Evolutionary conservation across 1,284 basidiomycete genomes (phyloP), one percentile per base, ranked within the genome.

Genomic region (Ustilago crameri): DNA sequence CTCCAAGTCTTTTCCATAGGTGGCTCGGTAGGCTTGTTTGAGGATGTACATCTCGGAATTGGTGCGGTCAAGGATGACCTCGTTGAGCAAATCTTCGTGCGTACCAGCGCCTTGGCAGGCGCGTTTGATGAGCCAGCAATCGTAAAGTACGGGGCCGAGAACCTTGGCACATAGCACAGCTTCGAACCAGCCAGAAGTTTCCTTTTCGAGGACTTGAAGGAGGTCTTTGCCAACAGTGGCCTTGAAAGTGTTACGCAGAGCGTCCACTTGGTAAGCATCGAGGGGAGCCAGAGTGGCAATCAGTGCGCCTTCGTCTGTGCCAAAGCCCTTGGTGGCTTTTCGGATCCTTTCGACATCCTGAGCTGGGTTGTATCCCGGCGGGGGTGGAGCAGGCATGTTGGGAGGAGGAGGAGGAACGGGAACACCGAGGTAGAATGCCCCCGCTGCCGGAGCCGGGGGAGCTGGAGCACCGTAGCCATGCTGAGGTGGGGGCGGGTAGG

Each of bases 241-340:
- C 50, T 78, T 78, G 78, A 78, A 83, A 0, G 75, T 69, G 51
- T 75, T 54, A 17, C 54, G 50, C 18, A 82, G 62, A 9, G 78
- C 74, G 44, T 78, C 76, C 23, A 81, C 56, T 42, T 78, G 76
- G 38, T 75, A 76, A 12, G 81, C 80, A 24, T 80, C 69, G 24
- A 81, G 64, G 1, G 75, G 66, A 1, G 72, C 68, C n/a, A 83
- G 37, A 9, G 71, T 72, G 17, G 63, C 54, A 34, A 80, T 82
- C 30, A 76, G 66, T 3, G 62, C 60, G 35, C 62, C 71, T 47
- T 75, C 80, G 59, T 80, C 78, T 3, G 78, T 80, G 37, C 78
- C 80, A 46, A 80, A 79, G 9, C 82, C 81, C 41, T 83, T 83
- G 40, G 74, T 80, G 22, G 82, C 82, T 52, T 81, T 83, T 27